These are phyloP conservation scores for Claviceps citrina DNA, from an alignment of 2,329 filamentous ascomycete genomes.

Conservation along the genomic window DNA sequence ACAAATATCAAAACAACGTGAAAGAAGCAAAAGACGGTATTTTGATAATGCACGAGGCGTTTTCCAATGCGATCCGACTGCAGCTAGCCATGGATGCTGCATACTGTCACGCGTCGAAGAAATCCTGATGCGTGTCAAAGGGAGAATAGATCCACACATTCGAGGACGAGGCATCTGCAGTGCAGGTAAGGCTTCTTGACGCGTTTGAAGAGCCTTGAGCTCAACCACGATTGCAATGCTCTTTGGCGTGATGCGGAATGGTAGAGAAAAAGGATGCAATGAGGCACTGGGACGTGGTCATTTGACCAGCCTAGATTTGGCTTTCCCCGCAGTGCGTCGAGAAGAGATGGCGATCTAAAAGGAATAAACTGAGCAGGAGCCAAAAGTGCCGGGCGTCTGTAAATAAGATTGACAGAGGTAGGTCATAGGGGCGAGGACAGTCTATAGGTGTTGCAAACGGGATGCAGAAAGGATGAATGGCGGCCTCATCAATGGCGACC, in stretches of 20 bases:
- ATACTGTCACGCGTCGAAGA: not conserved
- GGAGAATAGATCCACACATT: not conserved
- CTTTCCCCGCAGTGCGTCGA: constrained; percentile 2
- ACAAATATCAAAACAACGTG: not conserved
- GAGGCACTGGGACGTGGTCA: constrained; percentile 2
- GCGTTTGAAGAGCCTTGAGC: not conserved
- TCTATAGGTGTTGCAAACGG: constrained; percentile 2
- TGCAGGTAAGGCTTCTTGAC: too few relatives aligned
- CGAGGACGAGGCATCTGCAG: not conserved
- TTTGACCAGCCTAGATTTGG: constrained; percentile 4
- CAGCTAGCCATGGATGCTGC: not conserved
- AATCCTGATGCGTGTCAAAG: not conserved
- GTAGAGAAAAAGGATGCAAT: not conserved
- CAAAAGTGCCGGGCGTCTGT: not conserved
- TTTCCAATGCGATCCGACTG: constrained; percentile 1
- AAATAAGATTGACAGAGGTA: not conserved
- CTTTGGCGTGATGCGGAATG: constrained; percentile 7
- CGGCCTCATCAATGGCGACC: constrained; percentile 1
- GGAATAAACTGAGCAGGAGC: not conserved
- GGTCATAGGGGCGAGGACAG: not conserved
- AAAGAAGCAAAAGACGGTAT: constrained; percentile 5
- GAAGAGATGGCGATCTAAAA: not conserved
- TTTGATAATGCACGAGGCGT: constrained; percentile 15
- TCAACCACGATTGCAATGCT: not conserved
- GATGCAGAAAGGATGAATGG: constrained; percentile 1